These are phyloP conservation scores for Akebia trifoliata DNA, from an alignment of 164 flowering plant genomes.

Conservation along the genomic window DNA sequence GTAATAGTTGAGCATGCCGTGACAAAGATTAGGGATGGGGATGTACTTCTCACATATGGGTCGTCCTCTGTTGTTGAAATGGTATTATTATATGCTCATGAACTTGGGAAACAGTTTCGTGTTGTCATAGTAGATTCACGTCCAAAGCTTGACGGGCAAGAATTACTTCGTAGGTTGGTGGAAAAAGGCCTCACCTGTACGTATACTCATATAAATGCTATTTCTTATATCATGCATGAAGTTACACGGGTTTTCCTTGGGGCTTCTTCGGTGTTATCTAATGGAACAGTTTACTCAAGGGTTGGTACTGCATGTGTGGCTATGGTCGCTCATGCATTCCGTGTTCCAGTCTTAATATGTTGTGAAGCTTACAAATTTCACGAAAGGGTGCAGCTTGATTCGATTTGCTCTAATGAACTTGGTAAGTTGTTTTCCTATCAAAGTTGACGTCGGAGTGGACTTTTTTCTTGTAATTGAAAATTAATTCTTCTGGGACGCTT, in stretches of 20 bases:
- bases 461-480: background rate
- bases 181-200: constrained; percentile 75
- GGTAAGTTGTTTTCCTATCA: constrained; percentile 41
- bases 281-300: constrained; percentile 90
- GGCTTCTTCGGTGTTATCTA: constrained; percentile 79
- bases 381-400: constrained; percentile 94
- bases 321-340: constrained; percentile 91
- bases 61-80: constrained; percentile 78
- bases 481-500: background rate
- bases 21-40: constrained; percentile 85
- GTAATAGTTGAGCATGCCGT: constrained; percentile 86
- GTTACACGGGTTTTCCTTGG: constrained; percentile 84
- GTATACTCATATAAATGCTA: constrained; percentile 84
- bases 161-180: constrained; percentile 69
- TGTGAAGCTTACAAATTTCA: constrained; percentile 96
- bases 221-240: constrained; percentile 91
- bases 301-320: constrained; percentile 94
- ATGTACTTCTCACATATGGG: constrained; percentile 87
- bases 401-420: constrained; percentile 89
- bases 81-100: constrained; percentile 77
- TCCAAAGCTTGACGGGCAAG: constrained; percentile 84
- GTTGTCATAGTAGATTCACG: constrained; percentile 91
- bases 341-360: constrained; percentile 80
- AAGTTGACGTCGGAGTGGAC: background rate
- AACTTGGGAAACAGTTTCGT: constrained; percentile 76